phyloP scores from a whole-genome alignment of 1,139 yeast genomes.

The Kurtzmaniella quercitrusa region DNA sequence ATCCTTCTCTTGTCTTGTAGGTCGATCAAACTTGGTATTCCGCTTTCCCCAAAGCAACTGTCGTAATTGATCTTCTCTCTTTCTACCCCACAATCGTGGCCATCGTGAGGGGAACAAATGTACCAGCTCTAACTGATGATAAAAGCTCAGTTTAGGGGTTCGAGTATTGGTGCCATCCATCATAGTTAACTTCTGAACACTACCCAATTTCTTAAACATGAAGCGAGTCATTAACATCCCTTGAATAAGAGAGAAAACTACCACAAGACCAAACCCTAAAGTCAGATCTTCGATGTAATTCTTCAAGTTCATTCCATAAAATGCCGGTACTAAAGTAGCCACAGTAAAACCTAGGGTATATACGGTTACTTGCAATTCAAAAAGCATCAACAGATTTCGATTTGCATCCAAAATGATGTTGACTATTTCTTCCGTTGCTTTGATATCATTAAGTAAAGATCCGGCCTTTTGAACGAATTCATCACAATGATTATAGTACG shows the following conservation, averaged over 20 bases:
- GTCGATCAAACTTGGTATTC: constrained; percentile 27
- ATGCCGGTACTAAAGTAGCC: constrained; percentile 58
- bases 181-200: constrained; percentile 65
- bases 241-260: constrained; percentile 43
- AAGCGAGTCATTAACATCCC: constrained; percentile 40
- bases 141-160: neutral
- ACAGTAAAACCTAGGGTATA: constrained; percentile 82
- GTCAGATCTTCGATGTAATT: constrained; percentile 80
- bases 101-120: constrained; percentile 1
- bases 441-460: constrained; percentile 75
- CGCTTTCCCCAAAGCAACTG: constrained; percentile 24
- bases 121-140: neutral
- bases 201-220: constrained; percentile 47
- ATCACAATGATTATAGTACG: constrained; percentile 92
- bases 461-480: constrained; percentile 95
- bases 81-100: neutral
- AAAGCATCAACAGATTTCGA: constrained; percentile 87
- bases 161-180: constrained; percentile 26
- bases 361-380: constrained; percentile 79
- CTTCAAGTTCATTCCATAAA: constrained; percentile 93
- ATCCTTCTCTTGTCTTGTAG: constrained; percentile 49
- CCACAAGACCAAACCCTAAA: constrained; percentile 61
- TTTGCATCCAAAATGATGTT: constrained; percentile 93
- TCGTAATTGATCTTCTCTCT: constrained; percentile 1
- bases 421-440: constrained; percentile 93